These are phyloP conservation scores for Candida wancherniae DNA, from an alignment of 805 yeast genomes.

Conservation along the genomic window DNA sequence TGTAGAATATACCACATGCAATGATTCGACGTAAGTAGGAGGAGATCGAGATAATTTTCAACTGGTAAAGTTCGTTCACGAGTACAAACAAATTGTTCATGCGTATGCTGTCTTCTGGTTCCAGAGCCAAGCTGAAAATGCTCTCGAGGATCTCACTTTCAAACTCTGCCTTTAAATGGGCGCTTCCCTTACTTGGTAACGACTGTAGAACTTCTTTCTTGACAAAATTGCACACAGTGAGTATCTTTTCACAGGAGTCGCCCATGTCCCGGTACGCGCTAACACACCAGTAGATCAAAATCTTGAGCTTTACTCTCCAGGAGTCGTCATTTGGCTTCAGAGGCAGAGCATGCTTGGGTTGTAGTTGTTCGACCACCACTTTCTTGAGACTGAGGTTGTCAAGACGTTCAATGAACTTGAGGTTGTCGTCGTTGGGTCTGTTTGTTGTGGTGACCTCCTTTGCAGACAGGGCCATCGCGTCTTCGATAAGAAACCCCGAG, in stretches of 20 bases:
- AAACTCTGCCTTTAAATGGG: slow-evolving; percentile 38
- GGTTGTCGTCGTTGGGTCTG: slow-evolving; percentile 24
- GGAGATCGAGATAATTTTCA: slow-evolving; percentile 50
- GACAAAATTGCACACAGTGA: slow-evolving; percentile 41
- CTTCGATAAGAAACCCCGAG: too few relatives aligned
- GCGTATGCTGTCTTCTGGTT: slow-evolving; percentile 5
- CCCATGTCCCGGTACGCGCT: slow-evolving; percentile 32
- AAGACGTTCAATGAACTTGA: slow-evolving; percentile 31
- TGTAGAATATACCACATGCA: slow-evolving; percentile 78
- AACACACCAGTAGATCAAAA: slow-evolving; percentile 38
- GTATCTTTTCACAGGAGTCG: slow-evolving; percentile 27
- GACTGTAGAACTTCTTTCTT: slow-evolving; percentile 34
- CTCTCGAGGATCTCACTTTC: slow-evolving; percentile 40
- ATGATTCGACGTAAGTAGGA: slow-evolving; percentile 75
- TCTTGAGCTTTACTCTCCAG: slow-evolving; percentile 34
- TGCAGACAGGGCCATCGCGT: too few relatives aligned
- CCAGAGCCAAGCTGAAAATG: slow-evolving; percentile 28
- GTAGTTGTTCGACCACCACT: too few relatives aligned
- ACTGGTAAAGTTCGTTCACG: slow-evolving; percentile 47
- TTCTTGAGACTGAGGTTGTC: too few relatives aligned
- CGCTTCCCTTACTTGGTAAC: slow-evolving; percentile 14
- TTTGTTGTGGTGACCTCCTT: slow-evolving; percentile 12
- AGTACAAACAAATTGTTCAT: slow-evolving; percentile 38
- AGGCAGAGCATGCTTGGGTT: too few relatives aligned
- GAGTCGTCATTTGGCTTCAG: slow-evolving; percentile 10